A percentile compares a stretch with the other conserved stretches of the same genome.
These are phyloP conservation scores for Daldinia bambusicola DNA, from an alignment of 495 filamentous ascomycete species.

Conservation along the genomic window DNA sequence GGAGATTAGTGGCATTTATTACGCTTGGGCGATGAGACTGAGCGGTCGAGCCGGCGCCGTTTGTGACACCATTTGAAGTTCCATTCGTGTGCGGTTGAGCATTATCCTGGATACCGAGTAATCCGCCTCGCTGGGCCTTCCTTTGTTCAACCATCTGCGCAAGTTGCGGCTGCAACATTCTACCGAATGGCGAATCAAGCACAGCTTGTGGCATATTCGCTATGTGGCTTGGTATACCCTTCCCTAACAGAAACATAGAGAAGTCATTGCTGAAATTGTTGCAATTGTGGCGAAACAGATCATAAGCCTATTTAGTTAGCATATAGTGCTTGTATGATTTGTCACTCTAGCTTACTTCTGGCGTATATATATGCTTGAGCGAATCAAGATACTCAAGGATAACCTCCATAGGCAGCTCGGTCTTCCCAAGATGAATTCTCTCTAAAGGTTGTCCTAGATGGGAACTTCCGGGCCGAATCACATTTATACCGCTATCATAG, in stretches of 20 bases:
- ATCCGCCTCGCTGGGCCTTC: constrained; percentile 63
- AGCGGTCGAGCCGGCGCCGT: constrained; percentile 43
- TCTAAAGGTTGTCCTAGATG: constrained; percentile 89
- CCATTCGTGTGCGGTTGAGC: constrained; percentile 43
- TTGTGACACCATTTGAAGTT: constrained; percentile 32
- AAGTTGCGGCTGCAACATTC: constrained; percentile 87
- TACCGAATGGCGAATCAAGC: constrained; percentile 88
- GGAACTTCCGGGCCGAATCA: constrained; percentile 78
- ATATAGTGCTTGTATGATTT: constrained; percentile 6
- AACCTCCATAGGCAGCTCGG: constrained; percentile 81
- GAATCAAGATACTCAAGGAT: constrained; percentile 91
- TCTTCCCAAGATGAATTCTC: constrained; percentile 75
- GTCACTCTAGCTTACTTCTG: constrained; percentile 65
- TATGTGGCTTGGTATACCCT: constrained; percentile 88
- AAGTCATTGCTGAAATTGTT: constrained; percentile 99
- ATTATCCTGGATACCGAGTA: constrained; percentile 61
- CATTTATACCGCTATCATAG: constrained; percentile 77
- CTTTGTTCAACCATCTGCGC: constrained; percentile 76
- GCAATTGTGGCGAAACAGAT: constrained; percentile 88
- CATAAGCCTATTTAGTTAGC: constrained; percentile 72
- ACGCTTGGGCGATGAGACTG: constrained; percentile 50
- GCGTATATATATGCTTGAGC: constrained; percentile 81
- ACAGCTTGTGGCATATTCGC: constrained; percentile 87
- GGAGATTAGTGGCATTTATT: constrained; percentile 53
- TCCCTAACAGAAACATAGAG: constrained; percentile 88